These are phyloP conservation scores for Ceratobasidium sp. DNA, from an alignment of 1,284 basidiomycete species.

Conservation along the genomic window DNA sequence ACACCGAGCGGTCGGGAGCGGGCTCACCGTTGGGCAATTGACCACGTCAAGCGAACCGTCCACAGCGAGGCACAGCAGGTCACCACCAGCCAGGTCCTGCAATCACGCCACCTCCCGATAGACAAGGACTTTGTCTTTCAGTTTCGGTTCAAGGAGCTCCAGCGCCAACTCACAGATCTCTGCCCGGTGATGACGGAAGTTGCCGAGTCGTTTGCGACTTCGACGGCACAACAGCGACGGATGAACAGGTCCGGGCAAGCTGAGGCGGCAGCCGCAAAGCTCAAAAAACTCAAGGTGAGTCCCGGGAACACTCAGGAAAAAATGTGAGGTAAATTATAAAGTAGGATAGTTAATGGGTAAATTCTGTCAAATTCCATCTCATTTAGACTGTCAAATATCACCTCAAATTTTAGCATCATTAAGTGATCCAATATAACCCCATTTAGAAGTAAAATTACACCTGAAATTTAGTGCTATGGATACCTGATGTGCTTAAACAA, in stretches of 20 bases:
- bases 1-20: neutral
- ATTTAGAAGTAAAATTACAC: no score
- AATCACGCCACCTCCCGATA: neutral
- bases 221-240: neutral
- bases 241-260: neutral
- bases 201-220: neutral
- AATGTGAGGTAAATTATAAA: no score
- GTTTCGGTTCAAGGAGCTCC: neutral
- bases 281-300: neutral
- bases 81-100: neutral
- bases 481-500: no score
- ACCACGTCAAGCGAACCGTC: neutral
- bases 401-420: no score
- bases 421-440: no score
- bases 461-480: no score
- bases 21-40: neutral
- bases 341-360: no score
- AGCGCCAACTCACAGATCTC: neutral
- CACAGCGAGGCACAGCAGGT: neutral
- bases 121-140: conserved; percentile 3
- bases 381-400: no score
- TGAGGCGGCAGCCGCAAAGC: neutral
- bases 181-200: neutral
- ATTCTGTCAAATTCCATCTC: no score
- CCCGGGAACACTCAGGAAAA: conserved; percentile 20